Evolutionary conservation across 1,139 yeast species (phyloP).

Genomic region (Debaryomyces sp.): DNA sequence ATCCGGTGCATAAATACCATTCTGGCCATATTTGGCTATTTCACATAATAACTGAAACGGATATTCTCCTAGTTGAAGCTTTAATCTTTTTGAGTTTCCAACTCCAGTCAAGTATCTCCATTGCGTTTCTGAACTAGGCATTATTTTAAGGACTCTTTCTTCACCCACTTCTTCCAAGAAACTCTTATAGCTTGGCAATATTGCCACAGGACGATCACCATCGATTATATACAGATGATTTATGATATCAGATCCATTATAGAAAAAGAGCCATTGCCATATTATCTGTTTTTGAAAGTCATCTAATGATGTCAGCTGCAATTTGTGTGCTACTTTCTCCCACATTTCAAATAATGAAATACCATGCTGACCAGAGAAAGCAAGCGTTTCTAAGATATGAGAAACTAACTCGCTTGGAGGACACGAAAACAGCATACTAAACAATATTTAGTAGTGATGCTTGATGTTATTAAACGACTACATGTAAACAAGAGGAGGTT

Average conservation of each 20-base stretch:
- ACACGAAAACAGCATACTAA: slow-evolving; percentile 24
- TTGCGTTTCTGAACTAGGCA: slow-evolving; percentile 44
- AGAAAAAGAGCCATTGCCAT: slow-evolving; percentile 45
- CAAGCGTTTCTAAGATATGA: slow-evolving; percentile 29
- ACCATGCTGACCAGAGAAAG: slow-evolving; percentile 43
- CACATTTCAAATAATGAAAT: slow-evolving; percentile 33
- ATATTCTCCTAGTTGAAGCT: slow-evolving; percentile 40
- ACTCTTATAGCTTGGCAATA: slow-evolving; percentile 22
- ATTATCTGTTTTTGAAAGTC: slow-evolving; percentile 38
- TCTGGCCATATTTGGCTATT: slow-evolving; percentile 55
- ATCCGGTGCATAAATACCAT: slow-evolving; percentile 62
- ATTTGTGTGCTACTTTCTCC: slow-evolving; percentile 24
- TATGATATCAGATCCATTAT: slow-evolving; percentile 18
- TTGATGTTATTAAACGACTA: not conserved
- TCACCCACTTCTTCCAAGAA: slow-evolving; percentile 22
- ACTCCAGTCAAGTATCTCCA: slow-evolving; percentile 45
- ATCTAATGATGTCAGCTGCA: slow-evolving; percentile 27
- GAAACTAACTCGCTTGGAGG: slow-evolving; percentile 35
- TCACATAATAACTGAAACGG: slow-evolving; percentile 47
- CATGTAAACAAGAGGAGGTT: slow-evolving; percentile 6
- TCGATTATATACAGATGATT: slow-evolving; percentile 22
- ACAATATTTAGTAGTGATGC: not conserved
- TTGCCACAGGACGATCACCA: slow-evolving; percentile 18
- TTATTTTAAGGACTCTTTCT: slow-evolving; percentile 23
- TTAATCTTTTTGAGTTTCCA: slow-evolving; percentile 35